These are phyloP conservation scores for sorghum (Sorghum bicolor) DNA, from an alignment of 176 grass and related monocot genomes.

Conservation along the genomic window Sorghum_bicolor_NCBIv3 NC_012871.2:72795001-72795500, in stretches of 20 bases:
- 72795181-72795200: conserved; percentile 95
- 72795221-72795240: neutral
- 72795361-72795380: too few species aligned
- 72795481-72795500: conserved; percentile 83
- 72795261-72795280: conserved; percentile 47
- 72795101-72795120: conserved; percentile 94
- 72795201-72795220: conserved; percentile 47
- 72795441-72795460: conserved; percentile 93
- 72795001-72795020: conserved; percentile 76
- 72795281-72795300: conserved; percentile 50
- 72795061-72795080: conserved; percentile 91
- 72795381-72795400: conserved; percentile 39
- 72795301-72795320: neutral
- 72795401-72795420: conserved; percentile 88
- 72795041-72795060: conserved; percentile 91
- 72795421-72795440: conserved; percentile 81
- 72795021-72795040: conserved; percentile 89
- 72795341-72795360: too few species aligned
- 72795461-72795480: conserved; percentile 94
- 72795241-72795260: conserved; percentile 43
- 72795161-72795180: conserved; percentile 95
- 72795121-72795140: conserved; percentile 90
- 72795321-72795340: neutral
- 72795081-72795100: conserved; percentile 91
- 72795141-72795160: conserved; percentile 95